These are phyloP conservation scores for Harringtonia aguacate DNA, from an alignment of 2,329 filamentous ascomycete species.

Conservation along the genomic window DNA sequence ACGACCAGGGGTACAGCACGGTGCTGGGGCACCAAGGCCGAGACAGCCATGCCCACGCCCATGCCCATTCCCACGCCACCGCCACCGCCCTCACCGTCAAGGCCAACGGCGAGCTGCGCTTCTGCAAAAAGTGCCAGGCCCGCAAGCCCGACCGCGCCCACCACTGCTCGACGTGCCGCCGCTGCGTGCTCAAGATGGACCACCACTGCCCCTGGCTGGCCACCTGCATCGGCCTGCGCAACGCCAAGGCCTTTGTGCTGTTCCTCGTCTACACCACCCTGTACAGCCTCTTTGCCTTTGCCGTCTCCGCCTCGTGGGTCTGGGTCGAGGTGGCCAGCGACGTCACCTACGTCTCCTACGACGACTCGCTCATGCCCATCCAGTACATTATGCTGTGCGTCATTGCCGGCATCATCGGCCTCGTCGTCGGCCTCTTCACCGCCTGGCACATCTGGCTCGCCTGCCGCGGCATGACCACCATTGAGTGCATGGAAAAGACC, in stretches of 20 bases:
- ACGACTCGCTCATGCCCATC: slow-evolving; percentile 71
- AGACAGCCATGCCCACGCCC: slow-evolving; percentile 19
- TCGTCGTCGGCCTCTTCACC: slow-evolving; percentile 84
- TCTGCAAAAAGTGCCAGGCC: slow-evolving; percentile 95
- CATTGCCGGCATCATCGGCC: slow-evolving; percentile 77
- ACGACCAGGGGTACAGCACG: slow-evolving; percentile 61
- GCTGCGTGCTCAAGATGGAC: slow-evolving; percentile 98
- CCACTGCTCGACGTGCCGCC: slow-evolving; percentile 89
- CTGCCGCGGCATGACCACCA: slow-evolving; percentile 74
- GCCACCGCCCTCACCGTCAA: slow-evolving; percentile 83
- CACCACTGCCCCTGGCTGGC: slow-evolving; percentile 98
- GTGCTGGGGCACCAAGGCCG: slow-evolving; percentile 54
- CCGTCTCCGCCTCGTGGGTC: slow-evolving; percentile 69
- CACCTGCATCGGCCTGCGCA: slow-evolving; percentile 84
- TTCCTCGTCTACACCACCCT: slow-evolving; percentile 84
- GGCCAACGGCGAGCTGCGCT: slow-evolving; percentile 74
- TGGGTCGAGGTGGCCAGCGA: slow-evolving; percentile 72
- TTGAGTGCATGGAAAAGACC: slow-evolving; percentile 93
- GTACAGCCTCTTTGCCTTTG: slow-evolving; percentile 75
- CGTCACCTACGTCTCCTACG: slow-evolving; percentile 40
- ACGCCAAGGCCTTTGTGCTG: slow-evolving; percentile 91
- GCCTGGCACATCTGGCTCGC: slow-evolving; percentile 84
- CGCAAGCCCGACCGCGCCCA: slow-evolving; percentile 93
- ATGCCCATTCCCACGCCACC: slow-evolving; percentile 23
- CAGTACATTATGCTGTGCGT: slow-evolving; percentile 87